Evolutionary conservation across 2,329 filamentous ascomycete genomes (phyloP).

Genomic region (Hymenoscyphus infarciens): DNA sequence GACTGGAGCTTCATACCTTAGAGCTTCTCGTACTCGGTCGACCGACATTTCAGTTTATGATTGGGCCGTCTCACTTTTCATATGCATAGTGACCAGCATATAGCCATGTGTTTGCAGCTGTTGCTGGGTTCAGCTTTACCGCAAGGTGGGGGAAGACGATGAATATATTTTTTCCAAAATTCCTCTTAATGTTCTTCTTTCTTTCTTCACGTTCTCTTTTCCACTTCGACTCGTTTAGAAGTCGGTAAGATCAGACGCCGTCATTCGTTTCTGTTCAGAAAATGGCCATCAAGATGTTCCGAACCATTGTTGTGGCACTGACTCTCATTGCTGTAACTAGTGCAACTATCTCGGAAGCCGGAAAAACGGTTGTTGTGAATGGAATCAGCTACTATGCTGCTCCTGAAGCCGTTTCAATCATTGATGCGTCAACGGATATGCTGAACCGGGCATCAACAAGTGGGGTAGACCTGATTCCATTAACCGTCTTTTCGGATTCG

Average conservation of each 20-base stretch:
- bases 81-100: no score
- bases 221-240: neutral
- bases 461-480: slow-evolving; percentile 26
- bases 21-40: no score
- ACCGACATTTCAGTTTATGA: no score
- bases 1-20: no score
- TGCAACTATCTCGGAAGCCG: slow-evolving; percentile 16
- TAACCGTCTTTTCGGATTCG: slow-evolving; percentile 28
- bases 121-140: neutral
- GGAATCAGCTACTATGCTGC: slow-evolving; percentile 35
- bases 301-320: slow-evolving; percentile 6
- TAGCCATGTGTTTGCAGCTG: neutral
- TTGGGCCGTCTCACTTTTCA: no score
- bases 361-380: slow-evolving; percentile 29
- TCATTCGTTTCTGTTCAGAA: neutral
- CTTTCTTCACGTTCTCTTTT: neutral
- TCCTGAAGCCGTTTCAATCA: slow-evolving; percentile 24
- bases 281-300: neutral
- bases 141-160: neutral
- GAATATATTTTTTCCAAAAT: neutral
- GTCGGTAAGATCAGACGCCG: neutral
- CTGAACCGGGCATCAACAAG: slow-evolving; percentile 16
- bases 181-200: neutral
- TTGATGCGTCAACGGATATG: slow-evolving; percentile 19
- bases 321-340: slow-evolving; percentile 5